These are phyloP conservation scores for Umbilicaria muhlenbergii DNA, from an alignment of 495 filamentous ascomycete species.

Conservation along the genomic window DNA sequence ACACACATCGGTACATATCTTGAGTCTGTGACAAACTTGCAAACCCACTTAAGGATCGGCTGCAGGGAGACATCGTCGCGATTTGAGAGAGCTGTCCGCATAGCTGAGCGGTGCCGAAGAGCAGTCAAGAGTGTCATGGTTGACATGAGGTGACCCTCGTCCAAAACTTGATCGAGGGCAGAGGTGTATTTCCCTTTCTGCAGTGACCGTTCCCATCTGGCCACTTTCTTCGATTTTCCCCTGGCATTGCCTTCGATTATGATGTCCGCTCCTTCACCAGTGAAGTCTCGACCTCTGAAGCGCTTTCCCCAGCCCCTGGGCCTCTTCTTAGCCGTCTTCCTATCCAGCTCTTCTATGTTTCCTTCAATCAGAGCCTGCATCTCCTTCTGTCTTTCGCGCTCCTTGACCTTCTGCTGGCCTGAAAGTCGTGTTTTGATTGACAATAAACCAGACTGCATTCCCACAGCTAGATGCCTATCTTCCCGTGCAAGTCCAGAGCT, in stretches of 20 bases:
- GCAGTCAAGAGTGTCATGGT: slow-evolving; percentile 67
- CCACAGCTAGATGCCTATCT: slow-evolving; percentile 82
- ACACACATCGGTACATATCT: slow-evolving; percentile 60
- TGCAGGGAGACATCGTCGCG: slow-evolving; percentile 72
- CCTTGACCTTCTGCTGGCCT: slow-evolving; percentile 64
- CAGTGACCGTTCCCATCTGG: slow-evolving; percentile 65
- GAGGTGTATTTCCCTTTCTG: slow-evolving; percentile 59
- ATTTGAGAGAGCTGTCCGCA: slow-evolving; percentile 62
- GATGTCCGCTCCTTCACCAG: slow-evolving; percentile 75
- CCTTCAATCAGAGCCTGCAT: slow-evolving; percentile 75
- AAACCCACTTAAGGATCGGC: slow-evolving; percentile 71
- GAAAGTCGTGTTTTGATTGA: slow-evolving; percentile 76
- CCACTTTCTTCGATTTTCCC: slow-evolving; percentile 41
- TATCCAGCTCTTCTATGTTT: slow-evolving; percentile 51
- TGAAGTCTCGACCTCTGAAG: slow-evolving; percentile 60
- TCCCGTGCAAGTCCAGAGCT: slow-evolving; percentile 45
- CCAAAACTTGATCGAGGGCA: slow-evolving; percentile 67
- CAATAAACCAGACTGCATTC: slow-evolving; percentile 81
- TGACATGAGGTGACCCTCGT: slow-evolving; percentile 39
- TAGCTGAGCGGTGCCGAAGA: slow-evolving; percentile 73
- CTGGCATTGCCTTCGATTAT: slow-evolving; percentile 63
- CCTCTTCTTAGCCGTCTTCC: slow-evolving; percentile 47
- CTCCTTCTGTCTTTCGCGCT: slow-evolving; percentile 65
- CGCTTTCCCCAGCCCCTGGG: slow-evolving; percentile 54
- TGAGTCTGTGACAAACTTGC: slow-evolving; percentile 62